phyloP scores from a whole-genome alignment of 139 green algal species.

The Astrephomene gubernaculifera region DNA sequence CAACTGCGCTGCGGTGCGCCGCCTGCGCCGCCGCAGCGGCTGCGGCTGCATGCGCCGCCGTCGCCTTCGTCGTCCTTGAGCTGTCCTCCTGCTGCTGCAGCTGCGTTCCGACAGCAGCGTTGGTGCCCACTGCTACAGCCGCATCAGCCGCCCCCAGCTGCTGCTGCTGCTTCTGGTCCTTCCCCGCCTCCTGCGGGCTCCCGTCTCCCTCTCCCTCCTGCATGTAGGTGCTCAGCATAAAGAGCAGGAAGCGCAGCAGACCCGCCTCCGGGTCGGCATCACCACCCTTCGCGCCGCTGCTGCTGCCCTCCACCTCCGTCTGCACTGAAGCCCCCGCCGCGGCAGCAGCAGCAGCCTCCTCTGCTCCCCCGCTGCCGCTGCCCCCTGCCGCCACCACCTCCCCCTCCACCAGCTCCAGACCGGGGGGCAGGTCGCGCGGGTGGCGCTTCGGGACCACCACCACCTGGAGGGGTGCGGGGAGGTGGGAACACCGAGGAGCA shows the following conservation, averaged over 20 bases:
- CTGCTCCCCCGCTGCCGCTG: no score
- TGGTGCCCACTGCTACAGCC: no score
- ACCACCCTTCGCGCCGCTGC: no score
- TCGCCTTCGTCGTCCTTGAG: neutral
- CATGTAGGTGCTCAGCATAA: slow-evolving; percentile 39
- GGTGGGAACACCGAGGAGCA: no score
- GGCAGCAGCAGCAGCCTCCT: no score
- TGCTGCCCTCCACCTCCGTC: no score
- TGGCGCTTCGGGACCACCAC: slow-evolving; percentile 40
- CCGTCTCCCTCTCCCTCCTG: neutral
- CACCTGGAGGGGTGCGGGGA: slow-evolving; percentile 1
- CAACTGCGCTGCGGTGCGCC: neutral
- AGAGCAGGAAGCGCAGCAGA: slow-evolving; percentile 28
- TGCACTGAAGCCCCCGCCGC: no score
- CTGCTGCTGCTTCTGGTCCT: neutral
- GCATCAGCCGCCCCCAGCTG: neutral
- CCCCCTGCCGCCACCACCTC: slow-evolving; percentile 7
- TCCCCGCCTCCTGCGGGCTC: no score
- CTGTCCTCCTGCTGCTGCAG: neutral
- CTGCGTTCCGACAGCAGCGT: no score
- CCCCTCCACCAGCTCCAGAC: slow-evolving; percentile 14
- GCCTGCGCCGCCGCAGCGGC: neutral
- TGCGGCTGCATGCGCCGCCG: neutral
- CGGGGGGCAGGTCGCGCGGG: slow-evolving; percentile 25
- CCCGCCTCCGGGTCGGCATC: neutral